Base-by-base conservation (phyloP, 345 rosid genomes). In the Eucalyptus urophylla region DNA sequence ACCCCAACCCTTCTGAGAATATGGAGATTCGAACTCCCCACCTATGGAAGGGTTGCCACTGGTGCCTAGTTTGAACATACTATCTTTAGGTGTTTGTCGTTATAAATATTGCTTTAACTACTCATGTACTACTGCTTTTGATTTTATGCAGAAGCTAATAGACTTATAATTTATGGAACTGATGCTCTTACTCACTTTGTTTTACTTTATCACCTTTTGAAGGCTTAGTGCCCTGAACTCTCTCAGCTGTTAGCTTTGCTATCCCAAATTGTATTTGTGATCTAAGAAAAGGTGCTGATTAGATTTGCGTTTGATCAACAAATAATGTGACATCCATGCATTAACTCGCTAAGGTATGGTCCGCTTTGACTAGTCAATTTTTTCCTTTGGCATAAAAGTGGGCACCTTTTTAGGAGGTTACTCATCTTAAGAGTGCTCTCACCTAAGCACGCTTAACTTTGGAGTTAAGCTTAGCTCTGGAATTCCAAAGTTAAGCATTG, bases 311-410 rank as follows among this genome's bases (percentile, higher is more conserved):
- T 60, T 25, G 15, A 60, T 60, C 31, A 12, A 29, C 4, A 27
- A 2, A 60, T 56, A 56, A 24, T 56, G 27, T 56, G 13, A 4
- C 27, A 56, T 56, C 29, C 27, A 53, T 56, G 13, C 12, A 24
- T 56, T 56, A 24, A 24, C 62, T 56, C 29, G 10, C 27, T 56
- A 9, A 56, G 3, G 6, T 24, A 2, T 56, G 0, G 6, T 24
- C 6, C 0, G 0, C 62, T 1, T 56, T 56, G 27, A 22, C 62
- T 0, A 0, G 6, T 56, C 62, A 56, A 56, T 56, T 56, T 24
- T 56, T 3, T 56, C 29, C 3, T 56, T 56, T 56, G 13, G 27
- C 13, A 56, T 56, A 56, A 56, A 56, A 1, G 62, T 10, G 62
- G 25, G 6, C 62, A 56, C 27, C 3, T 56, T 56, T 6, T 24